Conservation (phyloP, 2,329 filamentous ascomycete species). For the Nothopassalora personata region DNA sequence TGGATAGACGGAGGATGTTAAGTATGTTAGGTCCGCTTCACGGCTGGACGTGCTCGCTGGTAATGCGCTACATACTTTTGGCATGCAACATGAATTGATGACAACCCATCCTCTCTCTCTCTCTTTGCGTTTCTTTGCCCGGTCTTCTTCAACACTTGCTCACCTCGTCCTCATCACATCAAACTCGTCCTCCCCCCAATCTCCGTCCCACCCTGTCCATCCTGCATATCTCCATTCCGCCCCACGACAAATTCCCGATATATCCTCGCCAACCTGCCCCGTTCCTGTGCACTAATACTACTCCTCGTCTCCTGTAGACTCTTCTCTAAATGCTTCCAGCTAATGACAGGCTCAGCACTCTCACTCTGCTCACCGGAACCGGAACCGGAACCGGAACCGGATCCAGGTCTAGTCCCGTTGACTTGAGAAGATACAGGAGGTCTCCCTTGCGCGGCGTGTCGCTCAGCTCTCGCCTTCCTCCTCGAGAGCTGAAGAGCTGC, state of each 20-base stretch:
- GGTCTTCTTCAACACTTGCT: too few species aligned
- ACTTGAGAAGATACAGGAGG: slow-evolving; percentile 14
- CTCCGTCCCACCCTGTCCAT: slow-evolving; percentile 85
- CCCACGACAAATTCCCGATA: slow-evolving; percentile 91
- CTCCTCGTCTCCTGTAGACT: slow-evolving; percentile 71
- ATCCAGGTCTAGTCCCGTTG: slow-evolving; percentile 1
- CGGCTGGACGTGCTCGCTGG: background rate
- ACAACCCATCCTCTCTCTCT: too few species aligned
- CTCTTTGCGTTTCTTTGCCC: too few species aligned
- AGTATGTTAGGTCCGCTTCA: background rate
- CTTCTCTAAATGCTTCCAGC: slow-evolving; percentile 75
- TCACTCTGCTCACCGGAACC: slow-evolving; percentile 6
- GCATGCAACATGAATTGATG: background rate
- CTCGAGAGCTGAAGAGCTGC: slow-evolving; percentile 69
- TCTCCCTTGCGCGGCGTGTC: slow-evolving; percentile 30
- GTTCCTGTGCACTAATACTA: slow-evolving; percentile 77
- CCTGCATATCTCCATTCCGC: slow-evolving; percentile 90
- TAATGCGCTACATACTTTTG: background rate
- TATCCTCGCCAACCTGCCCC: slow-evolving; percentile 67
- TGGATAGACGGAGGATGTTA: background rate
- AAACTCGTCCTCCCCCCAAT: slow-evolving; percentile 87
- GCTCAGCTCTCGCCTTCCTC: slow-evolving; percentile 54
- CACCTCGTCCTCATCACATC: slow-evolving; percentile 55
- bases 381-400: background rate
- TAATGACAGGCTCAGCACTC: slow-evolving; percentile 65